Evolutionary conservation across 768 basidiomycete species (phyloP).

Genomic region (Lactarius indigo): DNA sequence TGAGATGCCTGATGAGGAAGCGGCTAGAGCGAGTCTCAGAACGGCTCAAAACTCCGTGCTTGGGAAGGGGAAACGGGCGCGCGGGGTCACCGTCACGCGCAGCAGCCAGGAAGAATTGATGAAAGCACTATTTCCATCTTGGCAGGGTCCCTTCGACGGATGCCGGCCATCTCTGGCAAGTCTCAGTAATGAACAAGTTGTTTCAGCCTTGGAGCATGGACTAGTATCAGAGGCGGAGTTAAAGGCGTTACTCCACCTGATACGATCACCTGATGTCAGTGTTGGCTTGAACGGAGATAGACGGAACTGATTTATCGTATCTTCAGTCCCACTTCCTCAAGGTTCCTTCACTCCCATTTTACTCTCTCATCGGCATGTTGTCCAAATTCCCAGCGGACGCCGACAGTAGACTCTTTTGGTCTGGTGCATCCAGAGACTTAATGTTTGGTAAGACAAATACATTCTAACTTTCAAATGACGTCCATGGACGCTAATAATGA

Average conservation of each 20-base stretch:
- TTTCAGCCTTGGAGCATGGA: conserved; percentile 58
- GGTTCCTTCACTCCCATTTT: conserved; percentile 77
- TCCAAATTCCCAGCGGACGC: conserved; percentile 75
- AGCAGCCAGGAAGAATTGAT: conserved; percentile 80
- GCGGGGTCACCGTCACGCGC: conserved; percentile 80
- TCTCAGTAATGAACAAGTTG: conserved; percentile 53
- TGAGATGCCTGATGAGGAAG: conserved; percentile 59
- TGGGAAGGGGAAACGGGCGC: conserved; percentile 71
- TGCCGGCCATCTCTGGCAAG: conserved; percentile 64
- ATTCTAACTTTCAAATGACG: background rate
- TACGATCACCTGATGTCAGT: conserved; percentile 74
- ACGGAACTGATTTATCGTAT: background rate
- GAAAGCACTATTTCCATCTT: conserved; percentile 76
- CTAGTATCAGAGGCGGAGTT: conserved; percentile 67
- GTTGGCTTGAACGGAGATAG: background rate
- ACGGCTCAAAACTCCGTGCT: conserved; percentile 59
- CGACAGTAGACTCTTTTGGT: conserved; percentile 77
- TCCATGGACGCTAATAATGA: background rate
- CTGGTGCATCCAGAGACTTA: conserved; percentile 53
- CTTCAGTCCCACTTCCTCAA: conserved; percentile 81
- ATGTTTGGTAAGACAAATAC: conserved; percentile 53
- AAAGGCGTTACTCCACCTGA: conserved; percentile 60
- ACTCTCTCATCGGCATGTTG: conserved; percentile 69
- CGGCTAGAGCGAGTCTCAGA: conserved; percentile 65
- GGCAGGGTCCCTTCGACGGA: conserved; percentile 73